Evolutionary conservation across 345 rosid species (phyloP).

Genomic region (Syzygium jambos): DNA sequence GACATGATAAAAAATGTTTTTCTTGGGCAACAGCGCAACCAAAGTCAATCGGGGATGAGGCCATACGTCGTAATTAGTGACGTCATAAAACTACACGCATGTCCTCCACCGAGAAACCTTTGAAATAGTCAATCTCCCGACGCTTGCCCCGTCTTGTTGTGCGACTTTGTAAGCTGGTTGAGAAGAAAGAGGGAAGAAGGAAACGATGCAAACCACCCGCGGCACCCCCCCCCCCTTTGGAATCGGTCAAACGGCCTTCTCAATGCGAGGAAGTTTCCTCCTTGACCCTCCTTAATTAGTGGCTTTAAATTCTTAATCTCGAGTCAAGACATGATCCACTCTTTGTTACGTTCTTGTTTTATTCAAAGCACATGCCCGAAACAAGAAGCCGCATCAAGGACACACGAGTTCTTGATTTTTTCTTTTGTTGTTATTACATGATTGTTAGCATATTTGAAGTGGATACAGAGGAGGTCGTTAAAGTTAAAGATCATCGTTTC

Average conservation of each 20-base stretch:
- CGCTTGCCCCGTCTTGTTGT: not conserved
- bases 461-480: not conserved
- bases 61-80: not conserved
- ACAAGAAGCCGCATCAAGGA: not conserved
- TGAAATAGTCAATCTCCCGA: not conserved
- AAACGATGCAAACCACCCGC: not conserved
- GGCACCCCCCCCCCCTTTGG: not conserved
- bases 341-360: not conserved
- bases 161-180: not conserved
- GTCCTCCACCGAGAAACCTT: not conserved
- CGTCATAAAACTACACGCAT: not conserved
- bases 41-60: no score
- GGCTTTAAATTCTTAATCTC: no score
- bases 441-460: not conserved
- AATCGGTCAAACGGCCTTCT: conserved; percentile 20
- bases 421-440: not conserved
- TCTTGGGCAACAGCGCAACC: no score
- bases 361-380: not conserved
- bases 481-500: not conserved
- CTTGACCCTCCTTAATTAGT: not conserved
- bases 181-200: not conserved
- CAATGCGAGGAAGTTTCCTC: conserved; percentile 6
- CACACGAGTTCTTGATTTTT: not conserved
- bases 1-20: no score
- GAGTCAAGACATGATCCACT: not conserved